Evolutionary conservation across 805 yeast species (phyloP), one percentile per base, ranked within the genome.

Genomic region (Starmerella apis): DNA sequence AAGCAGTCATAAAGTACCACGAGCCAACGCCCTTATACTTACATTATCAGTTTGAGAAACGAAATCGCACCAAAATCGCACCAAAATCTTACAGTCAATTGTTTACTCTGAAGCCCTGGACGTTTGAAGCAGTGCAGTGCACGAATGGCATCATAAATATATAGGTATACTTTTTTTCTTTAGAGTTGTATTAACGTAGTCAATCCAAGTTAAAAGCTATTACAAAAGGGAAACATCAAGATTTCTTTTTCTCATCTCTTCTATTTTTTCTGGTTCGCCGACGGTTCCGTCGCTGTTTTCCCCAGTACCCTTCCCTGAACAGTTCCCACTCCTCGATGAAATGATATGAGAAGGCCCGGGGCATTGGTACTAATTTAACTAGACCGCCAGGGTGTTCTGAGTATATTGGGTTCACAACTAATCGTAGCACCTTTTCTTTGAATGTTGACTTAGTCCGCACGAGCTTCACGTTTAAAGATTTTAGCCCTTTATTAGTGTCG

Each of bases 281-380:
- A 36, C 49, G 35, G 1, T 38, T 36, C 10, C 56, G 47, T 11
- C 45, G 37, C 25, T 57, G 60, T 23, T 50, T 38, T 23, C 80
- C 78, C 96, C 97, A 92, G 63, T 87, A 92, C 63, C 88, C 96
- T 57, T 84, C 85, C 52, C 98, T 68, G 61, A 88, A 90, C 36
- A 86, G 65, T 61, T 90, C 98, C 97, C 98, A 90, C 9, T 86
- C 88, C 64, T 88, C 96, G 55, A 96, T 74, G 6, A 83, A 77
- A 44, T 83, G 88, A 0, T 92, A 79, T 52, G 78, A 78, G 66
- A 90, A 92, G 1, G 81, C 80, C 46, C 95, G 71, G 3, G 96
- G 83, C 51, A 82, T 81, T 49, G 92, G 70, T 9, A 86, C 83
- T 8, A 92, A 64, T 63, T 87, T 88, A 11, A 88, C 86, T 56